Base-by-base conservation (phyloP, 306 rosid species). In the Cicer arietinum region DNA sequence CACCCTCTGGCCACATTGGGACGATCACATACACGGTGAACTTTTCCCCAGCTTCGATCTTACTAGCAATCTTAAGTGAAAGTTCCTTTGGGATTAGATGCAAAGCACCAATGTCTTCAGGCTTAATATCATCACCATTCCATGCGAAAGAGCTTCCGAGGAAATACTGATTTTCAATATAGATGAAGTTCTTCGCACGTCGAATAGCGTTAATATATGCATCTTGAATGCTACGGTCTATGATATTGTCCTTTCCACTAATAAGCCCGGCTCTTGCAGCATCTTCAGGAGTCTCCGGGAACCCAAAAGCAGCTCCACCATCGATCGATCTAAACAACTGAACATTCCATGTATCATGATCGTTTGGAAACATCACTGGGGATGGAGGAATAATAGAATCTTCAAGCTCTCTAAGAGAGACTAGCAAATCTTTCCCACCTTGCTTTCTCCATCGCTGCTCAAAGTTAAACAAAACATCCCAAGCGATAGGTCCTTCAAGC, bases 1-100 rank as follows among this genome's bases (percentile, higher is more conserved):
- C 59, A 58, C 94, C 94, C 67, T 89, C 94, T 18, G 94, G 94
- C 94, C 90, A 87, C 94, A 89, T 89, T 10, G 94, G 94, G 51
- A 89, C 79, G 62, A 89, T 90, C 16, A 89, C 80, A 74, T 89
- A 89, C 20, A 89, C 91, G 0, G 86, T 66, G 52, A 89, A 89
- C 79, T 86, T 87, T 73, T 89, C 94, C 58, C 89, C 94, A 11
- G 91, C 91, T 85, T 84, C 88, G 70, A 89, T 89, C 90, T 89
- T 87, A 46, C 88, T 89, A 7, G 85, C 73, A 74, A 89, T 87
- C 88, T 89, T 89, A 20, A 87, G 91, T 7, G 94, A 87, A 48
- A 89, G 91, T 73, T 89, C 94, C 83, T 69, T 89, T 66, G 94
- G 94, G 62, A 89, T 87, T 73, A 84, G 37, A 84, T 89, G 94